Percentiles rank a stretch among this genome's conserved stretches.
Conservation (phyloP, 2,329 filamentous ascomycete species). For the Sclerotinia spermophila region DNA sequence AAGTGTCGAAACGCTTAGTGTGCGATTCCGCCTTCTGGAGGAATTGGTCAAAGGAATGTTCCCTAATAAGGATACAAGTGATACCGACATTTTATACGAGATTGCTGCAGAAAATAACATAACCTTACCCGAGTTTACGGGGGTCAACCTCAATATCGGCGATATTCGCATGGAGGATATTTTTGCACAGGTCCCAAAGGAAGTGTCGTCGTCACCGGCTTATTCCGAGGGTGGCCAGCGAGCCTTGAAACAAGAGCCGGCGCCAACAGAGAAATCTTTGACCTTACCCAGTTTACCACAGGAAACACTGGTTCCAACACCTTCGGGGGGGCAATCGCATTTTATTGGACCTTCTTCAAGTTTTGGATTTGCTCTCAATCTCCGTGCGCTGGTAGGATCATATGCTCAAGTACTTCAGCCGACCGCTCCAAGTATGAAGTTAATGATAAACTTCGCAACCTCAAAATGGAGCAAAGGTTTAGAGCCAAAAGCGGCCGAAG, state of each 20-base stretch:
- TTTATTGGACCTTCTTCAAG: slow-evolving; percentile 36
- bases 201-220: slow-evolving; percentile 24
- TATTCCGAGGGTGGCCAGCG: slow-evolving; percentile 14
- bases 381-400: slow-evolving; percentile 35
- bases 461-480: slow-evolving; percentile 35
- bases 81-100: slow-evolving; percentile 40
- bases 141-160: slow-evolving; percentile 27
- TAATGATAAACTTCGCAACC: slow-evolving; percentile 31
- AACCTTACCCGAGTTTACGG: slow-evolving; percentile 38
- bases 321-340: slow-evolving; percentile 31
- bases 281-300: slow-evolving; percentile 22
- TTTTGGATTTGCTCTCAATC: slow-evolving; percentile 34
- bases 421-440: slow-evolving; percentile 30
- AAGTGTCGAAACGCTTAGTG: slow-evolving; percentile 44
- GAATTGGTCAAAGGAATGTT: slow-evolving; percentile 43
- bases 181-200: slow-evolving; percentile 27
- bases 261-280: slow-evolving; percentile 10
- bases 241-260: slow-evolving; percentile 13
- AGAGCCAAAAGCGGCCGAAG: slow-evolving; percentile 31
- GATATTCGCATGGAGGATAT: slow-evolving; percentile 29
- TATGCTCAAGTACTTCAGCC: slow-evolving; percentile 29
- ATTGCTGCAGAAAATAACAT: slow-evolving; percentile 41
- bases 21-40: slow-evolving; percentile 43
- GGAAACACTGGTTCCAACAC: slow-evolving; percentile 33
- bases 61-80: slow-evolving; percentile 40